Evolutionary conservation across 2,329 filamentous ascomycete species (phyloP), one percentile per base, ranked within the genome.

Genomic region (Fusarium sp.): DNA sequence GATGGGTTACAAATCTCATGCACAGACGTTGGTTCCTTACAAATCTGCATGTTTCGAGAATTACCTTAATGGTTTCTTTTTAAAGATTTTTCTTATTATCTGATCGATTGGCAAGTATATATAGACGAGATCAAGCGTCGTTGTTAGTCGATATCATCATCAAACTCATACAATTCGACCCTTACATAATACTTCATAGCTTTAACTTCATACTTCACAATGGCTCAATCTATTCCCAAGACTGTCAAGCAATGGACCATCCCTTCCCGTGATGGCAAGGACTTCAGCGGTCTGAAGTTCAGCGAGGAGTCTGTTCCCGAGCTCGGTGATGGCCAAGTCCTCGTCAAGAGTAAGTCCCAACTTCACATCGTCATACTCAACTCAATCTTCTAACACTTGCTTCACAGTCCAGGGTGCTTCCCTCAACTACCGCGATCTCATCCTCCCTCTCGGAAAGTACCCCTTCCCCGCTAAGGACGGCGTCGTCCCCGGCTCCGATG

Each of bases 301-400:
- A 82, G 87, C 67, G 85, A 90, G 74, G 83, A 87, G 54, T 85
- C 86, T 2, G 78, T 94, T 6, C 90, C 91, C 20, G 82, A 89
- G 73, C 79, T 92, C 3, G 92, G 92, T 53, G 92, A 94, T 62
- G 88, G 89, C 70, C 90, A 95, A 32, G 92, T 94, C 11, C 86
- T 95, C 39, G 90, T 95, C 75, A 92, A 92, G 81, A 62, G 82
- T 82, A 63, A 41, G 81, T 77, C 22, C 32, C 48, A 22, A 28
- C 24, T 35, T 30, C 24, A 44, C n/a, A 39, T 26, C n/a, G 20
- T 35, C 32, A 41, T 9, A 39, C 22, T 12, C 12, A 38, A 18
- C 13, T 32, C 32, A 28, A 35, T 26, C 22, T 17, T 35, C 70
- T 72, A 69, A 78, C 58, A 13, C 58, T 12, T n/a, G 9, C 58